Evolutionary conservation across 2,329 filamentous ascomycete species (phyloP), one percentile per base, ranked within the genome.

Genomic region (Macroventuria anomochaeta): DNA sequence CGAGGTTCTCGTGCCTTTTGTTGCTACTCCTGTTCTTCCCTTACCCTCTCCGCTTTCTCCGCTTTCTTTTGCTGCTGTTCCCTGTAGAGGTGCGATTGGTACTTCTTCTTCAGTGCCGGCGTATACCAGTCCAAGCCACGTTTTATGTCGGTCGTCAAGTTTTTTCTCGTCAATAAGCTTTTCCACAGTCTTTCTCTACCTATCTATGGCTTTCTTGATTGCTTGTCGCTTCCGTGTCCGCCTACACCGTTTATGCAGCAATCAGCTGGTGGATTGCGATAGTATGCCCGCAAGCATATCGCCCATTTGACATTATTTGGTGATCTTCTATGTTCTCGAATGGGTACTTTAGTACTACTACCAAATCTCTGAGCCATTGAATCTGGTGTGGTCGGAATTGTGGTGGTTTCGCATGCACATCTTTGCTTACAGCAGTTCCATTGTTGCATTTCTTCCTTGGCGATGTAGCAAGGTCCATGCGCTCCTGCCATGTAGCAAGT

Each of bases 171-270:
- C 40, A 15, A 53, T 34, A 7, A 46, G 18, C 20, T 26, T 28
- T 25, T 57, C 54, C 0, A 57, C 37, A 3, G 12, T 17, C 1
- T 8, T 25, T 20, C 17, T 46, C 49, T 40, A 53, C 1, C 5
- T 4, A 3, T 7, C 28, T 7, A 20, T 6, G 13, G n/a, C 21
- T 11, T 36, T 57, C 29, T 25, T 44, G 11, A 34, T 53, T 7
- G 40, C 42, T 18, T 15, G 8, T 57, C 8, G 2, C 36, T 0
- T 7, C 6, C 7, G 17, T 13, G 4, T 21, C n/a, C 36, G n/a
- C n/a, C n/a, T n/a, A 57, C 5, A 3, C 54, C 49, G 3, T 33
- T 10, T 8, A 13, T 21, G 29, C 54, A 57, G 48, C 54, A 57
- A 0, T 17, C 23, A 1, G 2, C 3, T 2, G 42, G 43, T 3